Conservation (phyloP, 768 basidiomycete species). For the Mycena sanguinolenta region DNA sequence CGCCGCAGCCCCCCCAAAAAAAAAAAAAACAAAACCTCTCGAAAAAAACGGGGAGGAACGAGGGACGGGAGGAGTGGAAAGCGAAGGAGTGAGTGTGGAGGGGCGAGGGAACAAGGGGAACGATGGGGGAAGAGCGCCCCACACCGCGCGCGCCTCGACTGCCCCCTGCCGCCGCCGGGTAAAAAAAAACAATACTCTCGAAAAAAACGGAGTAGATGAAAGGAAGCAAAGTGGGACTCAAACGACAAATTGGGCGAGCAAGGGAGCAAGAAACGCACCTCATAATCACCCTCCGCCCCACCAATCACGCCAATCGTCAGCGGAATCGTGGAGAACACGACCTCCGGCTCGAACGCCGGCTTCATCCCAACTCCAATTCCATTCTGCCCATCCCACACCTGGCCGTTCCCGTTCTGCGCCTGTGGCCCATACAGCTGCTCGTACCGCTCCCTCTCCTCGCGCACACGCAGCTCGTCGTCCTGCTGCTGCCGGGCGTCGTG, state of each 20-base stretch:
- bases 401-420: background rate
- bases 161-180: too few species aligned
- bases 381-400: background rate
- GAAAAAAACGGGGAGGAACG: too few species aligned
- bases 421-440: slow-evolving; percentile 28
- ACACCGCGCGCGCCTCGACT: too few species aligned
- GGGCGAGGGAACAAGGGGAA: too few species aligned
- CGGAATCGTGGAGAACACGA: slow-evolving; percentile 33
- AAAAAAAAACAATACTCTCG: too few species aligned
- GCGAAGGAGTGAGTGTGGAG: too few species aligned
- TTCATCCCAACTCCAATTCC: background rate
- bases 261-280: background rate
- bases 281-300: slow-evolving; percentile 27
- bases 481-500: too few species aligned
- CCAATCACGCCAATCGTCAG: slow-evolving; percentile 32
- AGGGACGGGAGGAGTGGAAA: too few species aligned
- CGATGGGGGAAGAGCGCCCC: too few species aligned
- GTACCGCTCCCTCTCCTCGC: slow-evolving; percentile 11
- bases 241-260: background rate
- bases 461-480: background rate
- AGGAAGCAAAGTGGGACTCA: background rate
- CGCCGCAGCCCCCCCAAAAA: too few species aligned
- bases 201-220: too few species aligned
- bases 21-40: too few species aligned
- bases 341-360: slow-evolving; percentile 11